Evolutionary conservation across 768 basidiomycete species (phyloP), one percentile per base, ranked within the genome.

Genomic region (Suillus americanus): DNA sequence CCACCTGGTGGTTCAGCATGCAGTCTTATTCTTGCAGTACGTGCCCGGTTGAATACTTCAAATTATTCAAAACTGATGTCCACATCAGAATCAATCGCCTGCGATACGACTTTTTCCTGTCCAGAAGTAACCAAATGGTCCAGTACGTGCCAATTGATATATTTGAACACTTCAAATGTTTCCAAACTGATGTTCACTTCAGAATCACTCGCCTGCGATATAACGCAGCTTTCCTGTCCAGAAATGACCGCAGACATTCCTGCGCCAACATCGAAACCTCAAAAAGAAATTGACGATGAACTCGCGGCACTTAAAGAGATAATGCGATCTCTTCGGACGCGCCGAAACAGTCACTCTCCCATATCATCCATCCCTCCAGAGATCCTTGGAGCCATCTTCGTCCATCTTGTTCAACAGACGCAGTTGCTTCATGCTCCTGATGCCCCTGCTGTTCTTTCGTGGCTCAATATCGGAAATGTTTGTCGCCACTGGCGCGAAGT

Each of bases 401-500:
- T 60, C 14, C 54, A 59, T n/a, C 35, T 59, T 51, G 65, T 48
- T 16, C 55, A 43, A 3, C 25, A 50, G 37, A 13, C n/a, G 3
- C 61, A 50, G 54, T 9, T 37, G 6, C 7, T 28, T 25, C 10
- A 43, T 56, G 6, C 13, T 54, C n/a, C 40, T 18, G 40, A 61
- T 13, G 2, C 16, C 41, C 40, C 23, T 16, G 28, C n/a, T 7
- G 54, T 50, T 38, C 55, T 63, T 37, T 30, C 60, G 25, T 66
- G 65, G 65, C 53, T 66, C 53, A 43, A 14, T 2, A 54, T 66
- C 18, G 56, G 51, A 14, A 51, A 67, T 40, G 64, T 67, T 23
- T 67, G 62, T 54, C 28, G 37, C 43, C 74, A 79, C 41, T 83
- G 80, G 81, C 77, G 82, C 35, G 65, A 74, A 0, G 77, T 82